Percentiles rank a stretch among this genome's conserved stretches.
Evolutionary conservation across 2,329 filamentous ascomycete genomes (phyloP).

Genomic region (Corniculantispora saksenae): DNA sequence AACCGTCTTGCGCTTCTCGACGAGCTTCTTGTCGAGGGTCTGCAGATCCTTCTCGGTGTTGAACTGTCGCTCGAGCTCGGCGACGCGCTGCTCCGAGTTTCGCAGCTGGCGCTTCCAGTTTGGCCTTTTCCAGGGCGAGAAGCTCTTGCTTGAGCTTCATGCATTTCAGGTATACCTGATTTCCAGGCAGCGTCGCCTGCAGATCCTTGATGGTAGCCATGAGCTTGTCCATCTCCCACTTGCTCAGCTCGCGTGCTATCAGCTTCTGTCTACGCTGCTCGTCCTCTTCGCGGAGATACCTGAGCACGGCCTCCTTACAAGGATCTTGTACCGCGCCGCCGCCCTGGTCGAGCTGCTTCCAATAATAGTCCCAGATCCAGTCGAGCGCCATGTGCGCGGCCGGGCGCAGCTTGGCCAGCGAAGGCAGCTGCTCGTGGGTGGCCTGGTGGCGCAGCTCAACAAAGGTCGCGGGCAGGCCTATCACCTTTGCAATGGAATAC

Average conservation of each 20-base stretch:
- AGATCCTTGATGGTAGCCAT: slow-evolving; percentile 42
- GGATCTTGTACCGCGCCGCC: slow-evolving; percentile 22
- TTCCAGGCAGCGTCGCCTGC: slow-evolving; percentile 42
- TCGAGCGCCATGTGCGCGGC: slow-evolving; percentile 69
- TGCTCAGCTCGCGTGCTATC: slow-evolving; percentile 34
- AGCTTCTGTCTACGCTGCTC: slow-evolving; percentile 28
- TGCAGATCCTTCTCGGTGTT: slow-evolving; percentile 65
- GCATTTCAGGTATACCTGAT: slow-evolving; percentile 45
- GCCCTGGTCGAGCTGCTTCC: slow-evolving; percentile 53
- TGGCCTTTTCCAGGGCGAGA: slow-evolving; percentile 29
- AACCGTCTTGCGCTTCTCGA: slow-evolving; percentile 94
- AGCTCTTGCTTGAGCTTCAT: slow-evolving; percentile 47
- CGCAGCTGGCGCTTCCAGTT: slow-evolving; percentile 68
- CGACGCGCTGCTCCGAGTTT: slow-evolving; percentile 79
- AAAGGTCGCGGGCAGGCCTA: slow-evolving; percentile 73
- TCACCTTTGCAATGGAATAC: slow-evolving; percentile 68
- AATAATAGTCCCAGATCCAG: slow-evolving; percentile 93
- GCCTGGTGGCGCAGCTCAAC: slow-evolving; percentile 88
- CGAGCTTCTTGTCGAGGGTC: slow-evolving; percentile 81
- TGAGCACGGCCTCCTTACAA: slow-evolving; percentile 39
- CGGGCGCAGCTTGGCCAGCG: slow-evolving; percentile 69
- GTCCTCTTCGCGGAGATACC: slow-evolving; percentile 40
- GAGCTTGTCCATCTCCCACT: slow-evolving; percentile 40
- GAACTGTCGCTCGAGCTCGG: slow-evolving; percentile 83
- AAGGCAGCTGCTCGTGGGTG: slow-evolving; percentile 84